These are phyloP conservation scores for Austroboletus eburneus DNA, from an alignment of 768 basidiomycete species.

Conservation along the genomic window DNA sequence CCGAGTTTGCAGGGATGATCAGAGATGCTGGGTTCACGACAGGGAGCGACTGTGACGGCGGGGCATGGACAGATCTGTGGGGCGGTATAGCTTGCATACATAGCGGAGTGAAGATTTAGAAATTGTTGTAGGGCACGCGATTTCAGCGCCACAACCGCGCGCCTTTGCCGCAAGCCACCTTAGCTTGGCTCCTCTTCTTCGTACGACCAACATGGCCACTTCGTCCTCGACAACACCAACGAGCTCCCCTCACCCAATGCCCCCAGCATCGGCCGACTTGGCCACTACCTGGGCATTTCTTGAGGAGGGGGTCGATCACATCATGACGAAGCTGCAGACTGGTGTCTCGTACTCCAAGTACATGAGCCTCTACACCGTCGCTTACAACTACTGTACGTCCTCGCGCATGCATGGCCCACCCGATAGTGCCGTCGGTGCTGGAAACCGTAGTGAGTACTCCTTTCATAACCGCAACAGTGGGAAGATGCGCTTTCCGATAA, in stretches of 20 bases:
- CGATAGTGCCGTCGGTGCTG: slow-evolving; percentile 30
- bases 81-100: slow-evolving; percentile 87
- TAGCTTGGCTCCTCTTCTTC: slow-evolving; percentile 14
- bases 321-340: slow-evolving; percentile 87
- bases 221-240: slow-evolving; percentile 29
- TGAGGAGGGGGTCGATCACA: slow-evolving; percentile 83
- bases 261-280: slow-evolving; percentile 64
- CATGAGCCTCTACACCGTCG: slow-evolving; percentile 85
- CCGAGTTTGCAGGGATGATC: slow-evolving; percentile 87
- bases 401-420: slow-evolving; percentile 65
- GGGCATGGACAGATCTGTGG: slow-evolving; percentile 84
- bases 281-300: slow-evolving; percentile 86
- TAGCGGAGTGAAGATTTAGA: slow-evolving; percentile 73
- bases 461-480: slow-evolving; percentile 9
- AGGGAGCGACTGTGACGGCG: slow-evolving; percentile 68
- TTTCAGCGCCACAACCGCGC: slow-evolving; percentile 28
- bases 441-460: slow-evolving; percentile 53
- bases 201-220: slow-evolving; percentile 31
- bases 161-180: slow-evolving; percentile 19
- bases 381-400: slow-evolving; percentile 97
- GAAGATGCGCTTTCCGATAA: slow-evolving; percentile 24
- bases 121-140: slow-evolving; percentile 5
- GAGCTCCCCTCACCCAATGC: slow-evolving; percentile 48
- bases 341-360: slow-evolving; percentile 89
- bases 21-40: slow-evolving; percentile 77